Conservation (phyloP, 371 early-diverging fungal species). For the Rhizomucor pusillus region DNA sequence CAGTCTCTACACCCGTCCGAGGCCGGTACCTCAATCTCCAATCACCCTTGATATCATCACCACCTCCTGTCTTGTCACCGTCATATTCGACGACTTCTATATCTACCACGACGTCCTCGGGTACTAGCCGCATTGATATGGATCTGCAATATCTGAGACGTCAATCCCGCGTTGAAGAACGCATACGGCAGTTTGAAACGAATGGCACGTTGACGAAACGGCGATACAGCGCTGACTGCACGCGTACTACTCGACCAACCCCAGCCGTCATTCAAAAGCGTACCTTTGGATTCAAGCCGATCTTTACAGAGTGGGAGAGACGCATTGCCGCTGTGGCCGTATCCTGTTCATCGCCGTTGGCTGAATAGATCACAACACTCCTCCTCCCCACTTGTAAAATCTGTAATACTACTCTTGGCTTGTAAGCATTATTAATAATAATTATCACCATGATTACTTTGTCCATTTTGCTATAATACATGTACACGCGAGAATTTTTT, state of each 20-base stretch:
- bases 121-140: neutral
- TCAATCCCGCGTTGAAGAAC: slow-evolving; percentile 11
- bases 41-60: neutral
- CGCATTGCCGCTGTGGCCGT: slow-evolving; percentile 6
- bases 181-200: slow-evolving; percentile 12
- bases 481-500: too few relatives aligned
- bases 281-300: slow-evolving; percentile 11
- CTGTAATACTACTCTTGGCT: neutral
- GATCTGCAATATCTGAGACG: slow-evolving; percentile 5
- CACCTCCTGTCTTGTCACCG: slow-evolving; percentile 5
- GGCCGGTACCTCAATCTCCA: neutral
- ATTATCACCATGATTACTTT: too few relatives aligned
- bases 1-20: neutral
- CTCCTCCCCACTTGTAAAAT: neutral
- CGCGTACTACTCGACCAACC: neutral
- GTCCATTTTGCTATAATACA: too few relatives aligned
- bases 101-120: neutral
- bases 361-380: too few relatives aligned
- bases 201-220: neutral
- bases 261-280: slow-evolving; percentile 5
- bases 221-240: slow-evolving; percentile 9
- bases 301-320: slow-evolving; percentile 9
- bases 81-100: slow-evolving; percentile 8
- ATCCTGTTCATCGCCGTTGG: neutral
- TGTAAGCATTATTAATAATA: neutral